phyloP scores from a whole-genome alignment of 78 protist genomes.

The Speleostelium caveatum region DNA sequence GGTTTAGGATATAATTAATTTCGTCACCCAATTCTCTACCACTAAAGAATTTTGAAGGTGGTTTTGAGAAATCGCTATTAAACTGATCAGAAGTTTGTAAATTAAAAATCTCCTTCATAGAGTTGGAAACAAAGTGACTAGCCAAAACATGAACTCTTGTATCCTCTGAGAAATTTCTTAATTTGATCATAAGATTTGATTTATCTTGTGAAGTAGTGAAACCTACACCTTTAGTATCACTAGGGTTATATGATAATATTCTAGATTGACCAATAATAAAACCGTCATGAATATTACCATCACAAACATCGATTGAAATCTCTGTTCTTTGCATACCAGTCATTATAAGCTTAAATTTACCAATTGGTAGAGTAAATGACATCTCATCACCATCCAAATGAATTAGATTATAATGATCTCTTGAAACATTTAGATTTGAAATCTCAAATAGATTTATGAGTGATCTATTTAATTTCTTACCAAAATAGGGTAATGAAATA shows the following conservation, averaged over 20 bases:
- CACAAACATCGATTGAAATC: constrained; percentile 48
- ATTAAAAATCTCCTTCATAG: background rate
- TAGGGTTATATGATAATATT: background rate
- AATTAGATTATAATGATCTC: background rate
- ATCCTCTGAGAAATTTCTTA: background rate
- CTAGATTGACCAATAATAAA: constrained; percentile 29
- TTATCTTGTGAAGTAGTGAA: constrained; percentile 1
- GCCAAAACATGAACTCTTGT: constrained; percentile 60
- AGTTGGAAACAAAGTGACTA: constrained; percentile 3
- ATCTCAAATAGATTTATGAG: constrained; percentile 22
- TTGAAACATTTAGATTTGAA: background rate
- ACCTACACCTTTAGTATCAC: background rate
- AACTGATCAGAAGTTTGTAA: background rate
- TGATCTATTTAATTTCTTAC: background rate
- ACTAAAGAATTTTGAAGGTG: constrained; percentile 16
- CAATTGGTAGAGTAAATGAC: background rate
- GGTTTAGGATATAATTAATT: constrained; percentile 47
- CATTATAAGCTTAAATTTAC: background rate
- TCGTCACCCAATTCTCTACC: constrained; percentile 77
- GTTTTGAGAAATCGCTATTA: constrained; percentile 1
- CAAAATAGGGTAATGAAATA: constrained; percentile 49
- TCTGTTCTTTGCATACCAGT: background rate
- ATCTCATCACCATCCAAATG: background rate
- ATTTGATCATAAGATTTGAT: constrained; percentile 4
- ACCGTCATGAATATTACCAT: constrained; percentile 36